Evolutionary conservation across 2,329 filamentous ascomycete genomes (phyloP).

Genomic region (Pseudogymnoascus sp.): DNA sequence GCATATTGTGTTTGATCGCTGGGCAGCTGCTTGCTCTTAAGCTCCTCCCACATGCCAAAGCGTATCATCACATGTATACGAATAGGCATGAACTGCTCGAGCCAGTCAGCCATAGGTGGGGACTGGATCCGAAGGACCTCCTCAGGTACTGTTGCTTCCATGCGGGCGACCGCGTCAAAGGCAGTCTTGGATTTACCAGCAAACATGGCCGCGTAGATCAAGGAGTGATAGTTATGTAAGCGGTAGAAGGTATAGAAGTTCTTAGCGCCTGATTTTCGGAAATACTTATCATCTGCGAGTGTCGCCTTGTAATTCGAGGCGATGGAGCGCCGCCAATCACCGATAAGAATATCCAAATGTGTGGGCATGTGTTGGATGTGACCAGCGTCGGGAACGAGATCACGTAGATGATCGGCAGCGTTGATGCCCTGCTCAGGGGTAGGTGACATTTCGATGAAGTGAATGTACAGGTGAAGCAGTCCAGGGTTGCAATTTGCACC

Average conservation of each 20-base stretch:
- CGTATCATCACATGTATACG: constrained; percentile 63
- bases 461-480: constrained; percentile 67
- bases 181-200: constrained; percentile 57
- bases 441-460: constrained; percentile 70
- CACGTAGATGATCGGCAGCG: constrained; percentile 54
- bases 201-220: constrained; percentile 73
- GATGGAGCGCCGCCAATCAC: constrained; percentile 62
- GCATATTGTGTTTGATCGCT: constrained; percentile 55
- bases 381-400: constrained; percentile 60
- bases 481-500: constrained; percentile 55
- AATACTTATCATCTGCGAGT: constrained; percentile 58
- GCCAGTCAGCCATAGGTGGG: constrained; percentile 72
- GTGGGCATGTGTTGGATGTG: constrained; percentile 72
- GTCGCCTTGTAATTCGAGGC: constrained; percentile 61
- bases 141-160: constrained; percentile 58
- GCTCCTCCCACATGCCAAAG: constrained; percentile 65
- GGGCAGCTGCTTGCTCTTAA: constrained; percentile 51
- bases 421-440: constrained; percentile 55
- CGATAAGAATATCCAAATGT: constrained; percentile 66
- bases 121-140: constrained; percentile 55
- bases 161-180: constrained; percentile 48
- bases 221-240: constrained; percentile 67
- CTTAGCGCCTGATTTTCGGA: constrained; percentile 51
- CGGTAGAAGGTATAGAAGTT: constrained; percentile 76
- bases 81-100: constrained; percentile 64